Evolutionary conservation across 169 alveolate species (phyloP).

Genomic region (Perkinsus marinus): DNA sequence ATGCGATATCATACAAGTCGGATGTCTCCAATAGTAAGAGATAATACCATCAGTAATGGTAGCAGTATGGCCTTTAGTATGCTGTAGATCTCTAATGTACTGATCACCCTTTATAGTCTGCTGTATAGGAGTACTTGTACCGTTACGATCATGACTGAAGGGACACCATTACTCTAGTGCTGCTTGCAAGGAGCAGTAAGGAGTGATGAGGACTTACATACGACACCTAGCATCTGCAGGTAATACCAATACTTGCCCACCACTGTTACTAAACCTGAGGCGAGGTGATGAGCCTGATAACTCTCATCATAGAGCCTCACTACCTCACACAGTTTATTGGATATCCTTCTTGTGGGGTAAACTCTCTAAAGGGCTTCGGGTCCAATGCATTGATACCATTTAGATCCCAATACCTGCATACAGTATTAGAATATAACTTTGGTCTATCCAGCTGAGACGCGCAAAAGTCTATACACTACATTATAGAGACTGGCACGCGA

Average conservation of each 20-base stretch:
- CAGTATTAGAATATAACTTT: neutral
- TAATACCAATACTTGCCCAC: neutral
- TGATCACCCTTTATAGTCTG: slow-evolving; percentile 37
- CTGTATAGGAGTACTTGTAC: neutral
- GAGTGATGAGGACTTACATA: neutral
- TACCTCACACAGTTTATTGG: neutral
- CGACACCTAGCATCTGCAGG: neutral
- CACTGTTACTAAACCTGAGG: neutral
- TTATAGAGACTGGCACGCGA: too few species aligned
- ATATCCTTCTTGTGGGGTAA: neutral
- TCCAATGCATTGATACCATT: neutral
- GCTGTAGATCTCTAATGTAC: slow-evolving; percentile 48
- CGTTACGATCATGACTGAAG: neutral
- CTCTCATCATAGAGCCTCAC: too few species aligned
- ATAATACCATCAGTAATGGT: slow-evolving; percentile 31
- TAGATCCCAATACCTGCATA: neutral
- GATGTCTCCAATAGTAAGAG: neutral
- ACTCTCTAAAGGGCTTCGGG: neutral
- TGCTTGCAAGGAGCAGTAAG: too few species aligned
- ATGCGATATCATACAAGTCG: neutral
- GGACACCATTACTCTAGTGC: too few species aligned
- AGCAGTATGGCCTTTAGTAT: slow-evolving; percentile 58
- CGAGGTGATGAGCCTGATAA: neutral
- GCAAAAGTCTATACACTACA: neutral
- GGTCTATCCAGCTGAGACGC: neutral